Conservation (phyloP, 768 basidiomycete genomes). For the Lactarius sp. region DNA sequence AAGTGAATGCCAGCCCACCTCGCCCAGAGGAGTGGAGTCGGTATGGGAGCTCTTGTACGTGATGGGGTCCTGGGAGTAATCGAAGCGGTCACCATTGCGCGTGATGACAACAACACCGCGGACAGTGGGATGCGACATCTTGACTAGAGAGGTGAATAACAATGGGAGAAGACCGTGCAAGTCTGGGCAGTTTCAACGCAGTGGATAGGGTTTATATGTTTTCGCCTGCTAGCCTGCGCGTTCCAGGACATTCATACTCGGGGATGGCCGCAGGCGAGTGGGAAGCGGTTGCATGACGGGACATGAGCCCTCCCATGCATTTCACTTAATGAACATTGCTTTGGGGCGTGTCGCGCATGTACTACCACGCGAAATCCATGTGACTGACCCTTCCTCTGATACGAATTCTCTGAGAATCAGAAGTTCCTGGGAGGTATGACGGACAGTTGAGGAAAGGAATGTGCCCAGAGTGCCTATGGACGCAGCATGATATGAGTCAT, state of each 20-base stretch:
- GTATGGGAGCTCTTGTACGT: conserved; percentile 59
- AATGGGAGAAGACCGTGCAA: conserved; percentile 22
- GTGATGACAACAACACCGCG: conserved; percentile 74
- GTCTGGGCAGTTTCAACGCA: conserved; percentile 18
- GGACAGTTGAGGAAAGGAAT: conserved; percentile 9
- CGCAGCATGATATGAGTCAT: not conserved
- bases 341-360: conserved; percentile 20
- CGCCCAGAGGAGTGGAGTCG: conserved; percentile 71
- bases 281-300: conserved; percentile 9
- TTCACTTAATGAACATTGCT: conserved; percentile 22
- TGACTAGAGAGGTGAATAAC: conserved; percentile 15
- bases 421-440: not conserved
- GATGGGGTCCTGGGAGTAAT: conserved; percentile 65
- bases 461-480: not conserved
- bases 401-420: conserved; percentile 1
- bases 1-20: conserved; percentile 39
- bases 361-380: conserved; percentile 22
- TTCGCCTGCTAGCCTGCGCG: conserved; percentile 5
- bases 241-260: conserved; percentile 7
- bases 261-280: conserved; percentile 15
- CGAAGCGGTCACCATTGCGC: conserved; percentile 71
- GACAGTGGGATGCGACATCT: conserved; percentile 46
- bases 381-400: conserved; percentile 10
- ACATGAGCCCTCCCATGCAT: conserved; percentile 12
- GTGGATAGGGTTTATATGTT: conserved; percentile 15